A percentile compares a stretch with the other conserved stretches of the same genome.
These are phyloP conservation scores for Haplosporangium gracile DNA, from an alignment of 192 early-diverging fungal genomes.

Conservation along the genomic window DNA sequence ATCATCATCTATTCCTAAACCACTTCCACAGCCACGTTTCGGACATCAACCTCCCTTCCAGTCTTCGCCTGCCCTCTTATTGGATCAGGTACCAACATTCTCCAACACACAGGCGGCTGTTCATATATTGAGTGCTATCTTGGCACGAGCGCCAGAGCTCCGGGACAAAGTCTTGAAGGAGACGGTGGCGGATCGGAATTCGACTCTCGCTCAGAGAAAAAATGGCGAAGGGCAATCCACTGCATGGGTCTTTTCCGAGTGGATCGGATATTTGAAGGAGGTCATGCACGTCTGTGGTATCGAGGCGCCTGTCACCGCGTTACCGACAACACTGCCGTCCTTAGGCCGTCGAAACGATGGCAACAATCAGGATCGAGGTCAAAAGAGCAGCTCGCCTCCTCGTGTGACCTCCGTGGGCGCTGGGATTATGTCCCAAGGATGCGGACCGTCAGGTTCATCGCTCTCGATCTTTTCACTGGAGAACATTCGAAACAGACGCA, in stretches of 20 bases:
- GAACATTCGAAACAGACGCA: conserved; percentile 23
- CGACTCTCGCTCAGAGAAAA: neutral
- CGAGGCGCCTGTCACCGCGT: neutral
- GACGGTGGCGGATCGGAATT: conserved; percentile 25
- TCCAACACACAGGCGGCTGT: conserved; percentile 36
- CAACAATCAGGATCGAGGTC: neutral
- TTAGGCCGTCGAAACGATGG: neutral
- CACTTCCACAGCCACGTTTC: conserved; percentile 10
- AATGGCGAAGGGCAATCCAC: neutral
- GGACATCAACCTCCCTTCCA: conserved; percentile 11
- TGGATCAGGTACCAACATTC: conserved; percentile 43
- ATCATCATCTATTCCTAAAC: conserved; percentile 48
- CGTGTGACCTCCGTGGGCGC: conserved; percentile 1
- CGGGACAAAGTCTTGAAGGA: conserved; percentile 32
- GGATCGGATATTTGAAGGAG: conserved; percentile 45
- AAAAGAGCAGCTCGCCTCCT: neutral
- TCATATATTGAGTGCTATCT: conserved; percentile 23
- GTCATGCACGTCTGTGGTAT: conserved; percentile 46
- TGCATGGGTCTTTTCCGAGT: conserved; percentile 23
- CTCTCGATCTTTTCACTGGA: conserved; percentile 42
- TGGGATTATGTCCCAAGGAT: conserved; percentile 9
- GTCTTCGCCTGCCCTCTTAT: conserved; percentile 10
- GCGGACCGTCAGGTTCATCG: neutral
- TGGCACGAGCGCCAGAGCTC: conserved; percentile 32
- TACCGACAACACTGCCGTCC: neutral